Evolutionary conservation across 768 basidiomycete genomes (phyloP), one percentile per base, ranked within the genome.

Genomic region (Leccinum boreale): DNA sequence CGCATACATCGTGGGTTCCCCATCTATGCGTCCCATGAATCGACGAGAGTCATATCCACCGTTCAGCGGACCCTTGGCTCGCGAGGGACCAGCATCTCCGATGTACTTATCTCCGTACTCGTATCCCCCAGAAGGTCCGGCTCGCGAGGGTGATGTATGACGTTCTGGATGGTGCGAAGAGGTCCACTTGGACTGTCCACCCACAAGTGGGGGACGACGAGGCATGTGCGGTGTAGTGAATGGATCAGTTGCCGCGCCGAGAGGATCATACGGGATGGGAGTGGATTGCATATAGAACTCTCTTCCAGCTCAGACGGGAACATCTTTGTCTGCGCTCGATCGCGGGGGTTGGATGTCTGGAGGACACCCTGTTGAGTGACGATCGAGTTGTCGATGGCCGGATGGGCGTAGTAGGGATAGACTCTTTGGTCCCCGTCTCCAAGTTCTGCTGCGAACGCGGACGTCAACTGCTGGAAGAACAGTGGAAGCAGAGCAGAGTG

Each of bases 271-370:
- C 2, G 24, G 8, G 3, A 26, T 36, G 50, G 35, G 53, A 39
- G 45, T 5, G 5, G 48, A 12, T 6, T n/a, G 21, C 23, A 12
- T 48, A n/a, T 62, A 31, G 5, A 45, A 35, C 0, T n/a, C 8
- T 58, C 59, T n/a, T 56, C 53, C 3, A 54, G 57, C 4, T 53
- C 7, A 17, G 56, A 44, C 19, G 56, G 49, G 15, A 50, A 45
- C 11, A 55, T 28, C 29, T 66, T 51, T 4, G 55, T 60, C 6
- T 46, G 61, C 26, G 53, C 60, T 5, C 60, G 64, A 15, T 60
- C 48, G 0, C 55, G 58, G 17, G 19, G 3, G 7, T 4, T 57
- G 2, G 55, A 69, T 9, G 50, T 29, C 4, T 42, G 57, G 15
- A 35, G 52, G 24, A 56, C 23, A 10, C 57, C 60, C 1, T 48